These are phyloP conservation scores for Sporothrix pseudoabietina DNA, from an alignment of 2,329 filamentous ascomycete genomes.

Conservation along the genomic window DNA sequence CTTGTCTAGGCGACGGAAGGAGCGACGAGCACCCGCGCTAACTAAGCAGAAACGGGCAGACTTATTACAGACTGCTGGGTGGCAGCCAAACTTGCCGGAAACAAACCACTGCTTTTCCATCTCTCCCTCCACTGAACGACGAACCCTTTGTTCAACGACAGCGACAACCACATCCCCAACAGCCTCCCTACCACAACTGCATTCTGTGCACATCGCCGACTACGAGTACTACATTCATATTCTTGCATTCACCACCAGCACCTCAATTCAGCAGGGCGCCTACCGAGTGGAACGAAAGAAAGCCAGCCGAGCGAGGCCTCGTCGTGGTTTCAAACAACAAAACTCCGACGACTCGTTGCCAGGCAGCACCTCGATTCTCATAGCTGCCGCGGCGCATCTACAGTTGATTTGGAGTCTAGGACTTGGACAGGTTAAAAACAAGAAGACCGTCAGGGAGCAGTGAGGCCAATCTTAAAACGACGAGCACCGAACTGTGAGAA, in stretches of 20 bases:
- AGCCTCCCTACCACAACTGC: background rate
- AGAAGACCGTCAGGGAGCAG: background rate
- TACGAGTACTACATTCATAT: background rate
- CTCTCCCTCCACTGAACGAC: background rate
- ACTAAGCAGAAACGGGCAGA: constrained; percentile 25
- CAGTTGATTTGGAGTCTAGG: background rate
- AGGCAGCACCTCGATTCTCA: background rate
- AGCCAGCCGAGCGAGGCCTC: background rate
- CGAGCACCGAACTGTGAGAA: background rate
- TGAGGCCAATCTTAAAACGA: background rate
- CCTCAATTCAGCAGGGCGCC: background rate
- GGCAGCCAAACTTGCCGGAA: constrained; percentile 30
- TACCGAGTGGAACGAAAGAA: background rate
- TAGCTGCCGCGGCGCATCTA: background rate
- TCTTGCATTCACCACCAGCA: background rate
- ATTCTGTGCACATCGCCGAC: background rate
- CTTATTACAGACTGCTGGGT: constrained; percentile 31
- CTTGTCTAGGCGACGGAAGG: background rate
- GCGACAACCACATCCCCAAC: background rate
- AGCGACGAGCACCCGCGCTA: background rate
- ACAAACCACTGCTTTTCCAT: constrained; percentile 31
- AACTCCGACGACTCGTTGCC: background rate
- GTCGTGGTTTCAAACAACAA: background rate
- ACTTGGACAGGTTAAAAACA: background rate
- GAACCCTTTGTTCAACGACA: constrained; percentile 11